Base-by-base conservation (phyloP, 2,329 filamentous ascomycete species). In the Epichloe bromicola region DNA sequence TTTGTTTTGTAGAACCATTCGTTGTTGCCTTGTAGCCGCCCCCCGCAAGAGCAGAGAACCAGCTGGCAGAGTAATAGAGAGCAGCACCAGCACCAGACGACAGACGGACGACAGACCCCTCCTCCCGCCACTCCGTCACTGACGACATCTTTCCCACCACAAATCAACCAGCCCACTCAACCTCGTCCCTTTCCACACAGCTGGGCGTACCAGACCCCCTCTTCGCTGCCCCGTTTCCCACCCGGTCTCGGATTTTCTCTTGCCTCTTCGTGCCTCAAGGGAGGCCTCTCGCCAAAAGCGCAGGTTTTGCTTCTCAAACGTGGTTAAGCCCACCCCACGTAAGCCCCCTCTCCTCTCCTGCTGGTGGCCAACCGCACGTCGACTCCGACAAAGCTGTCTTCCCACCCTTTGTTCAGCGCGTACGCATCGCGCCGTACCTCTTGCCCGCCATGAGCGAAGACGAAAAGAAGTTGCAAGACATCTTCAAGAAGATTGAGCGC, bases 401-500 rank as follows among this genome's bases (percentile, higher is more conserved):
- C 34, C 46, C 38, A 47, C 40, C 34, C 8, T 43, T 55, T 64
- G 65, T 66, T 61, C 57, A 54, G 65, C 65, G 67, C 66, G 65
- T 60, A 65, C 66, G 64, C 53, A 67, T 65, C 66, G 65, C 64
- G 65, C 65, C 60, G 12, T 52, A 61, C 58, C 60, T 47, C 34
- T 58, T 65, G 63, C 67, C 68, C 70, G 72, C 65, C 66, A 83
- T 82, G 76, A 79, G 76, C 66, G 78, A 82, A 65, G 78, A 82
- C 56, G 76, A 82, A 61, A 74, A 77, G 61, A 74, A 77, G 59
- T 75, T 82, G 70, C 82, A 82, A 70, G 86, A 88, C 69, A 89
- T 98, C 72, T 82, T 86, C 73, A 86, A 84, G 74, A 97, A 98
- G 85, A 97, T 98, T 70, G 88, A 96, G 76, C 84, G 91, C 67